These are phyloP conservation scores for Pulveroboletus sp. DNA, from an alignment of 1,284 basidiomycete genomes.

Conservation along the genomic window DNA sequence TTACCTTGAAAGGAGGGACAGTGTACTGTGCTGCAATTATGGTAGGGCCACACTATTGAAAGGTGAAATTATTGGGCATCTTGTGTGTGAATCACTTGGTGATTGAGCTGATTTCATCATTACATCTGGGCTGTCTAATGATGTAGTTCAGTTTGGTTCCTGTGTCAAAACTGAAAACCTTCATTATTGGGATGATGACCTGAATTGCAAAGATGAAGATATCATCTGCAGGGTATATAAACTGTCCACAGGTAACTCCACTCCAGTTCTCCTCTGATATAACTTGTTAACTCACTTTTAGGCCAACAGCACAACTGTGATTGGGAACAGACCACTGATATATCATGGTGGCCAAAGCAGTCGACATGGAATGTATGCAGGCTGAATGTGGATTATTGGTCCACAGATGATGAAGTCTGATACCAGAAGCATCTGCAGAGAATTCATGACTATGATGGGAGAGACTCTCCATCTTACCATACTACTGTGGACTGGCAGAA, in stretches of 20 bases:
- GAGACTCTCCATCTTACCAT: not conserved
- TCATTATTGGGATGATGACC: slow-evolving; percentile 10
- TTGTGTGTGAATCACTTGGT: slow-evolving; percentile 2
- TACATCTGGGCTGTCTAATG: not conserved
- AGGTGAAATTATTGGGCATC: slow-evolving; percentile 6
- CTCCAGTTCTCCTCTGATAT: not conserved
- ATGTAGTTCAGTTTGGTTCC: too few relatives aligned
- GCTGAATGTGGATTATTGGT: slow-evolving; percentile 12
- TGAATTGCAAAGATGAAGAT: slow-evolving; percentile 3
- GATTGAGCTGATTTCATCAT: not conserved
- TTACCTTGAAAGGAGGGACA: slow-evolving; percentile 4
- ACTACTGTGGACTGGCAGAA: not conserved
- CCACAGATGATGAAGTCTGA: slow-evolving; percentile 4
- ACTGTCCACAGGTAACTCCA: slow-evolving; percentile 7
- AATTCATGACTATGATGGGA: not conserved
- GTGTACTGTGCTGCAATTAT: not conserved
- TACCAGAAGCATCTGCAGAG: slow-evolving; percentile 2
- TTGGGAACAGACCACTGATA: not conserved
- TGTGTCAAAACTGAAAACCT: too few relatives aligned
- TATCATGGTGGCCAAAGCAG: slow-evolving; percentile 16
- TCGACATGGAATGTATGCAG: slow-evolving; percentile 2
- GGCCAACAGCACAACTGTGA: not conserved
- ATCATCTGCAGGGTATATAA: slow-evolving; percentile 17
- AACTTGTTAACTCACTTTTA: not conserved
- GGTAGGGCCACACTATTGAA: slow-evolving; percentile 8